These are phyloP conservation scores for Hymenoscyphus salicellus DNA, from an alignment of 2,329 filamentous ascomycete genomes.

Conservation along the genomic window DNA sequence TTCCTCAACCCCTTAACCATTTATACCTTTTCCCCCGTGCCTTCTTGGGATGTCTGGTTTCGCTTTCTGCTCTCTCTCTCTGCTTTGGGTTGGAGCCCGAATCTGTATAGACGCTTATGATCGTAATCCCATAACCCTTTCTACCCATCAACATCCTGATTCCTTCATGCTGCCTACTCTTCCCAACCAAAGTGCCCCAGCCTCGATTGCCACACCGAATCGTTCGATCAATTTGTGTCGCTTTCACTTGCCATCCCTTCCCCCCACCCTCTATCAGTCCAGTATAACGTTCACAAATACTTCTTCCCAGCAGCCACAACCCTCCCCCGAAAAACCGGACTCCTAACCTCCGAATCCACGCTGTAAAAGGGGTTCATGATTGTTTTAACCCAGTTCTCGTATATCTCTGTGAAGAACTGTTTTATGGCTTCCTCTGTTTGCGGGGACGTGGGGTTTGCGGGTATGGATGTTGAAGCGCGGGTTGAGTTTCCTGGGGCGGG, in stretches of 20 bases:
- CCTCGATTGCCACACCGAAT: too few species aligned
- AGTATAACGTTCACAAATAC: conserved; percentile 71
- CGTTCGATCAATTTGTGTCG: too few species aligned
- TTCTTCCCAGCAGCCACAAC: conserved; percentile 89
- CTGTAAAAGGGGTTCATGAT: conserved; percentile 96
- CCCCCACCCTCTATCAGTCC: not conserved
- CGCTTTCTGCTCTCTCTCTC: too few species aligned
- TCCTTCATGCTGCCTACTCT: too few species aligned
- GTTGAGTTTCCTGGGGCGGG: conserved; percentile 44
- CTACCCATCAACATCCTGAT: too few species aligned
- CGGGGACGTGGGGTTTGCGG: conserved; percentile 79
- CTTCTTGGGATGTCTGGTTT: too few species aligned
- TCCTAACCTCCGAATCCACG: conserved; percentile 79
- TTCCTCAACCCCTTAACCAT: too few species aligned
- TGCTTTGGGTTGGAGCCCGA: too few species aligned
- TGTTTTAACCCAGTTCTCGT: conserved; percentile 95
- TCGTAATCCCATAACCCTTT: too few species aligned
- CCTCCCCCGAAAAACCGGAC: conserved; percentile 77
- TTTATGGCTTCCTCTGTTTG: conserved; percentile 94
- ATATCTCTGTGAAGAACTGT: conserved; percentile 92
- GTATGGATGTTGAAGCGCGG: conserved; percentile 66
- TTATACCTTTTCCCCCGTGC: too few species aligned
- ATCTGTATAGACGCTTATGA: too few species aligned
- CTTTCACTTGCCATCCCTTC: not conserved
- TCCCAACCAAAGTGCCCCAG: too few species aligned